Conservation (phyloP, 768 basidiomycete genomes). For the Suillus bovinus region DNA sequence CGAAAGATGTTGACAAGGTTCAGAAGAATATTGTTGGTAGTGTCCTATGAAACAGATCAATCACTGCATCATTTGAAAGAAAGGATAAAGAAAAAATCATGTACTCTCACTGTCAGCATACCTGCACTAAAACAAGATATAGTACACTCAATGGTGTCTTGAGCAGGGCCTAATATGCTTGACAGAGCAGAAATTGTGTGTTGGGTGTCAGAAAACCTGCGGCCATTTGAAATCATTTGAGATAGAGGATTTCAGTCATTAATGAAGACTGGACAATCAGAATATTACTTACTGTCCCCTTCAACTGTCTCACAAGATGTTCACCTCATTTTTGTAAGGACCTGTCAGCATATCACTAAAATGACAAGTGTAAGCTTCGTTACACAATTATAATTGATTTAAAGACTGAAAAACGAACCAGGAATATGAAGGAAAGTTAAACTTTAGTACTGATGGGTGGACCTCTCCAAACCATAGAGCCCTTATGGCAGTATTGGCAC, state of each 20-base stretch:
- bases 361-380: conserved; percentile 8
- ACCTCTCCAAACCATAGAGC: conserved; percentile 38
- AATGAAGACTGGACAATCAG: conserved; percentile 20
- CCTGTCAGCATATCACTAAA: conserved; percentile 14
- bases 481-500: conserved; percentile 33
- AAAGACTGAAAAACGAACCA: conserved; percentile 1
- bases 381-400: background rate
- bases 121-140: conserved; percentile 20
- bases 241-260: conserved; percentile 23
- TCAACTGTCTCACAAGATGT: conserved; percentile 23
- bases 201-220: conserved; percentile 23
- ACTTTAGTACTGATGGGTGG: conserved; percentile 39
- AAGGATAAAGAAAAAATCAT: conserved; percentile 29
- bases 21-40: conserved; percentile 23
- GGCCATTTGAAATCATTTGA: conserved; percentile 23
- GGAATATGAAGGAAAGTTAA: conserved; percentile 26
- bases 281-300: conserved; percentile 19
- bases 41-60: conserved; percentile 24
- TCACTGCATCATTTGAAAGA: conserved; percentile 28
- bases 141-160: conserved; percentile 1
- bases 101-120: conserved; percentile 31
- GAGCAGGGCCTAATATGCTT: background rate
- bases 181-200: conserved; percentile 22
- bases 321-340: conserved; percentile 15
- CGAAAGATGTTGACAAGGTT: background rate